A percentile compares a stretch with the other conserved stretches of the same genome.
Conservation (phyloP, 2,329 filamentous ascomycete species). For the Metarhizium guizhouense region DNA sequence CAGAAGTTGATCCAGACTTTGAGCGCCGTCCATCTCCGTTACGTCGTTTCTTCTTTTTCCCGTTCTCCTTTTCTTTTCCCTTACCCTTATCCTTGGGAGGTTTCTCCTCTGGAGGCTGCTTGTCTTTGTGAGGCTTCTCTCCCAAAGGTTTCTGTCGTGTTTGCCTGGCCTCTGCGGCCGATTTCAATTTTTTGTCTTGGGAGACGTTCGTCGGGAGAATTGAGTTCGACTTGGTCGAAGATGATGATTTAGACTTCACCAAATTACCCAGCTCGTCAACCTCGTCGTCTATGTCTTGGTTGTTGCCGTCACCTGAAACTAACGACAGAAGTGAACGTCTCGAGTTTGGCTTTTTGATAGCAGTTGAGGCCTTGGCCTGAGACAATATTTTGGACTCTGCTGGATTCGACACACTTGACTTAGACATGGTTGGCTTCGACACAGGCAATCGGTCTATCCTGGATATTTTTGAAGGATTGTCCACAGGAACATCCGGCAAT, state of each 20-base stretch:
- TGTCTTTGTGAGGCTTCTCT: slow-evolving; percentile 9
- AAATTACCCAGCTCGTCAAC: slow-evolving; percentile 2
- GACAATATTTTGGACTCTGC: not conserved
- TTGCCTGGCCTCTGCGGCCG: slow-evolving; percentile 20
- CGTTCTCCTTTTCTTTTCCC: slow-evolving; percentile 7
- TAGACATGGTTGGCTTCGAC: not conserved
- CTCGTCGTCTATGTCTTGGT: slow-evolving; percentile 1
- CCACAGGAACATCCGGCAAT: not conserved
- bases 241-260: slow-evolving; percentile 8
- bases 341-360: not conserved
- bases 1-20: slow-evolving; percentile 31
- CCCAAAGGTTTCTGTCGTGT: slow-evolving; percentile 17
- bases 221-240: slow-evolving; percentile 4
- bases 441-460: not conserved
- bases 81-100: not conserved
- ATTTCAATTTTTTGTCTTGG: slow-evolving; percentile 13
- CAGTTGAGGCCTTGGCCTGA: not conserved
- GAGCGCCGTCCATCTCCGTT: slow-evolving; percentile 7
- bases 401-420: not conserved
- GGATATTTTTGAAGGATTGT: not conserved
- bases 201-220: slow-evolving; percentile 10
- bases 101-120: not conserved
- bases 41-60: slow-evolving; percentile 4
- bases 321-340: slow-evolving; percentile 4
- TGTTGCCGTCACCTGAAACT: not conserved